Base-by-base conservation (phyloP, 495 filamentous ascomycete species). In the Penicillium longicatenatum region DNA sequence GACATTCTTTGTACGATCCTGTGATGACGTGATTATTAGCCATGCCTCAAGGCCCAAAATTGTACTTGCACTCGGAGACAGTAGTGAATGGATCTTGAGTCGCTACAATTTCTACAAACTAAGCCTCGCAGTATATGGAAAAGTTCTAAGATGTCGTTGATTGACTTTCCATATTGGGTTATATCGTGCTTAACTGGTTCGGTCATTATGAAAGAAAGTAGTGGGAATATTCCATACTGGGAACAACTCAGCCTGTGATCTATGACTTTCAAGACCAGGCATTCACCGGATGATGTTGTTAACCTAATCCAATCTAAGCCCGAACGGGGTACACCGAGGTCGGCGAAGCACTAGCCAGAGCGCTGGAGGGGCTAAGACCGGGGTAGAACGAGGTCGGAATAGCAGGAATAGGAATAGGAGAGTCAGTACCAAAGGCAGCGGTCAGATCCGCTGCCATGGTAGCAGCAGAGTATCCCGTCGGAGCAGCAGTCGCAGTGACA, bases 361-460 rank as follows among this genome's bases (percentile, higher is more conserved):
- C 54, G 26, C 69, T 72, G 45, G 63, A 64, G 8, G 79, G 74
- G 17, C 70, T 75, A 2, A 66, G 67, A 41, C 80, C 80, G 9
- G 82, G 83, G 53, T 73, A 84, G 70, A 81, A 84, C 12, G 69
- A 79, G 4, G 79, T 77, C 2, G 81, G 81, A 16, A 86, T 79
- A 20, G 79, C 67, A 1, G 82, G 83, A 57, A 84, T 82, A n/a
- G 80, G 76, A 54, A 86, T 82, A 33, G 65, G 71, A 24, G 61
- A 60, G 6, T 70, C 77, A 5, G 74, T 72, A 5, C 74, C 76
- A 58, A 82, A 83, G 0, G 70, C 71, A 22, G 63, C 69, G 12
- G 67, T 52, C 55, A 83, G 56, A 48, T 84, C 74, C 26, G 62
- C 69, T 16, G 72, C 61, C 81, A 85, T 84, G 3, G 60, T 79